A percentile compares a stretch with the other conserved stretches of the same genome.
phyloP scores from a whole-genome alignment of 129 eudicot species.

The Artemisia tridentata region DNA sequence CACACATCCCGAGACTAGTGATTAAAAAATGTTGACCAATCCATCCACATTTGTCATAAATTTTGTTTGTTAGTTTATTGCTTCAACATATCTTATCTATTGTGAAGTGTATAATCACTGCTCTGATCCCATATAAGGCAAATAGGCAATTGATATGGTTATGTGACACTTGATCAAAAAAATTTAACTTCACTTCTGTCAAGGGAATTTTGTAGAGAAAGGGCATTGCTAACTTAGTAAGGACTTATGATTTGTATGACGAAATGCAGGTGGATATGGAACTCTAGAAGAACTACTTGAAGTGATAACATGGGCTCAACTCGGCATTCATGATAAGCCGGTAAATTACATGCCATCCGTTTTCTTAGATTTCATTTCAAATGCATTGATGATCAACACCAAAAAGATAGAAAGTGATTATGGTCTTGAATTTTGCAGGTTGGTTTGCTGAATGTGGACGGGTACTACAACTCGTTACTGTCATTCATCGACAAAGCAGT shows the following conservation, averaged over 20 bases:
- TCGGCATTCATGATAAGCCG: constrained; percentile 60
- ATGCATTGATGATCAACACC: not conserved
- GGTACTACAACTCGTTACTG: constrained; percentile 50
- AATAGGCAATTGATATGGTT: not conserved
- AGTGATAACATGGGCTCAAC: constrained; percentile 63
- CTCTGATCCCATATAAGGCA: constrained; percentile 30
- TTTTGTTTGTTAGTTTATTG: constrained; percentile 13
- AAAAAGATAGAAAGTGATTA: not conserved
- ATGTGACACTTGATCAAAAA: not conserved
- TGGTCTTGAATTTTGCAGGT: constrained; percentile 31
- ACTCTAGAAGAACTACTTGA: constrained; percentile 64
- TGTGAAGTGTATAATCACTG: constrained; percentile 25
- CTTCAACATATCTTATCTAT: constrained; percentile 21
- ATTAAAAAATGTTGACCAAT: too few species aligned
- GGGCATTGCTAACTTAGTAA: constrained; percentile 15
- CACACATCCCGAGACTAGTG: too few species aligned
- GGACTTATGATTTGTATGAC: constrained; percentile 16
- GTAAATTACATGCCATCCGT: constrained; percentile 21
- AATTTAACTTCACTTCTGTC: not conserved
- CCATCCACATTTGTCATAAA: constrained; percentile 5
- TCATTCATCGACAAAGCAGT: constrained; percentile 54
- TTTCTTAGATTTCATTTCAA: constrained; percentile 3
- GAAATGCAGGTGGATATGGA: constrained; percentile 53
- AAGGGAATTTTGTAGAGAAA: constrained; percentile 10
- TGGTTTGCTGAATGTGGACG: constrained; percentile 58